Evolutionary conservation across 345 rosid species (phyloP).

Genomic region (Tarenaya hassleriana): DNA sequence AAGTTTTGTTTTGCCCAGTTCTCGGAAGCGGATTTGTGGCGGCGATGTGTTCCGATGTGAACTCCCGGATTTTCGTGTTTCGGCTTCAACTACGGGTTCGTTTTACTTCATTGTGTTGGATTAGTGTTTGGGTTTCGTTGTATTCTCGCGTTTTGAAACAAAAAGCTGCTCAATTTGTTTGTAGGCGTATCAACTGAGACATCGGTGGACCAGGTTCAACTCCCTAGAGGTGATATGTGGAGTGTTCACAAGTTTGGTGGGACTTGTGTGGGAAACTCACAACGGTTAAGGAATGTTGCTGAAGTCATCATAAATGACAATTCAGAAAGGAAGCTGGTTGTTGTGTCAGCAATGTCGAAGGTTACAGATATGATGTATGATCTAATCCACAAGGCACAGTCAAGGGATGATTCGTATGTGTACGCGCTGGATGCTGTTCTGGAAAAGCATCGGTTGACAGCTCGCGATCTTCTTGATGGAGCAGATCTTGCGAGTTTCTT

Average conservation of each 20-base stretch:
- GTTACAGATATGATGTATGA: conserved; percentile 99
- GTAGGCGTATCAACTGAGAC: conserved; percentile 48
- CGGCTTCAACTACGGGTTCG: conserved; percentile 29
- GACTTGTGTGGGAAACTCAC: conserved; percentile 86
- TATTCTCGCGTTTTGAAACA: neutral
- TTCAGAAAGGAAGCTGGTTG: conserved; percentile 69
- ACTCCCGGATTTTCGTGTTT: conserved; percentile 26
- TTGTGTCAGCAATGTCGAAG: conserved; percentile 97
- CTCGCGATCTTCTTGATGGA: conserved; percentile 80
- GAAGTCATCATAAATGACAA: conserved; percentile 59
- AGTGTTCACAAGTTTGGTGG: conserved; percentile 97
- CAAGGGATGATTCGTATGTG: conserved; percentile 71
- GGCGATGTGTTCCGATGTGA: conserved; percentile 27
- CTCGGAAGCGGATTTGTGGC: conserved; percentile 11
- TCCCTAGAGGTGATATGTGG: conserved; percentile 76
- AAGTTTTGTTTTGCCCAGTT: neutral
- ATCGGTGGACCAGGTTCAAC: conserved; percentile 35
- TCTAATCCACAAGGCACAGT: conserved; percentile 75
- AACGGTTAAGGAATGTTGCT: conserved; percentile 79
- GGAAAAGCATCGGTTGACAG: conserved; percentile 73
- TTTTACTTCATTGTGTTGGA: neutral
- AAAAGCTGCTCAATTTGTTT: conserved; percentile 13
- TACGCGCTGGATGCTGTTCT: conserved; percentile 68
- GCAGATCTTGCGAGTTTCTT: conserved; percentile 66
- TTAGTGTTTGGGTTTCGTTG: neutral